Base-by-base conservation (phyloP, 2,329 filamentous ascomycete genomes). In the Cordyceps javanica region DNA sequence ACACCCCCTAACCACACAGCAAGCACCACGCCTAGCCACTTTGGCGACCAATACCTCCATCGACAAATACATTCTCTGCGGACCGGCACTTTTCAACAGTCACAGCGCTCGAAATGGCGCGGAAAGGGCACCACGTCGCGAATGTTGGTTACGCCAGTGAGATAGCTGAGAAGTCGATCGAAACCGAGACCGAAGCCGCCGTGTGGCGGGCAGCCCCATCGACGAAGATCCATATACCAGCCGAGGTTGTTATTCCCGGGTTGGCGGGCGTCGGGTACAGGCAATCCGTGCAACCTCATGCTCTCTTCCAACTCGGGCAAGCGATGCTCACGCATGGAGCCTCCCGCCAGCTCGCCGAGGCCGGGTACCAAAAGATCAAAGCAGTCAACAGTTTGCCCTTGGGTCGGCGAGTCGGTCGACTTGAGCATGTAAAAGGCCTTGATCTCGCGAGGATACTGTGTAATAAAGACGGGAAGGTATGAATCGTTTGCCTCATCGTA, bases 111-210 rank as follows among this genome's bases (percentile, higher is more conserved):
- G 68, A 78, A 77, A 77, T 83, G 92, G 65, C 92, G 83, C 49
- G 92, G 92, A 68, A 96, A 97, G 28, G 89, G 83, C 57, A 95
- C 89, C 25, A 91, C 83, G 71, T 97, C 92, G 68, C 91, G 83
- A 66, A 97, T 83, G 65, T 90, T 96, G 62, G 83, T 81, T 39
- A 93, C 85, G 10, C 91, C 91, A 32, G 88, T 83, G 57, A 97
- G 77, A 73, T 96, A 96, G 67, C 88, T 87, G 64, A 96, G 73
- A 62, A 96, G 80, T 57, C 92, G 83, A 76, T 97, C 92, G 68
- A 96, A 95, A 9, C 92, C 92, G 58, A 97, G 72, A 3, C 92
- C 92, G 69, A 96, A 97, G 1, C 92, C 92, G 42, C 92, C 92
- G 66, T 96, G 92, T 36, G 91, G 91, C 57, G 91, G 90, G 64